Base-by-base conservation (phyloP, 805 yeast genomes). In the Spathaspora girioi region DNA sequence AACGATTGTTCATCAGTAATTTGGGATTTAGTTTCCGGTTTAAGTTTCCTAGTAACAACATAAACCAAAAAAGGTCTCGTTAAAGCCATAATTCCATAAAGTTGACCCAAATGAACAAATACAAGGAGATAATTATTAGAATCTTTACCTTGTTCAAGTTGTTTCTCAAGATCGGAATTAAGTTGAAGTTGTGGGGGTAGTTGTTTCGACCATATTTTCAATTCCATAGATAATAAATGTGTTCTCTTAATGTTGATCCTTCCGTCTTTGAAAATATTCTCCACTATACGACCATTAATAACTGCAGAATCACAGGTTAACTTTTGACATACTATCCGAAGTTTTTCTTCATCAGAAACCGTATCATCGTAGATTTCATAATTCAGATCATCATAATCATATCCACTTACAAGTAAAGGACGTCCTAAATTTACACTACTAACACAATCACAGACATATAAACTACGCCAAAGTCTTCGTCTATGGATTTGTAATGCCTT, bases 31-130 rank as follows among this genome's bases (percentile, higher is more conserved):
- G 51, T 43, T 43, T 59, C 54, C 47, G 57, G 50, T 15, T 48
- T 48, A 10, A 48, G 29, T 48, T 48, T 48, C 17, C 50, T n/a
- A 2, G 48, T 48, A 8, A 68, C 60, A 38, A 63, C 53, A 53
- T 67, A 69, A 48, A 70, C 66, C 59, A 71, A 70, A 50, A 73
- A 74, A 6, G 78, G 76, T 17, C 75, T 60, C 38, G 75, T 60
- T 14, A 74, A 56, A 19, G 73, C 49, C 35, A 69, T 60, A 8
- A 70, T 63, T 1, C 69, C 70, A 53, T 67, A 65, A 14, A 72
- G 56, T 45, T 71, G 69, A 3, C 63, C 59, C 5, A 70, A 56
- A 54, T 73, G 76, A 2, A 71, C 61, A 5, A 69, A 51, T 23
- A 71, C 55, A 6, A 67, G 54, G 31, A 62, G 58, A 47, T 62